Evolutionary conservation across 1,284 basidiomycete genomes (phyloP).

Genomic region (Somion occarium): DNA sequence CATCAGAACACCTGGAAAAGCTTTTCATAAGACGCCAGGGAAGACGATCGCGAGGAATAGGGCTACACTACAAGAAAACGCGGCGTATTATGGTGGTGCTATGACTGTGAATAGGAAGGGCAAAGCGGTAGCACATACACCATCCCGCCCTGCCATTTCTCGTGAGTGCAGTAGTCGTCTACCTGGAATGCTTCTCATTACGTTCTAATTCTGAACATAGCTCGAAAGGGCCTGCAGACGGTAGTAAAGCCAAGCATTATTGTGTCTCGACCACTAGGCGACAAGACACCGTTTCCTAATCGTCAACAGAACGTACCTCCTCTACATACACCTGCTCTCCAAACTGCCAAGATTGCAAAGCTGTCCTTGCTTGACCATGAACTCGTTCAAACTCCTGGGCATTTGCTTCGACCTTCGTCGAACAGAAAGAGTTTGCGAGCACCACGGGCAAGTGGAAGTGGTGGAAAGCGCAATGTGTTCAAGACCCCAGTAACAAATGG

Average conservation of each 20-base stretch:
- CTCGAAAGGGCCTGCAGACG: slow-evolving; percentile 19
- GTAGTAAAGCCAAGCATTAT: slow-evolving; percentile 18
- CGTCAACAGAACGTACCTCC: slow-evolving; percentile 30
- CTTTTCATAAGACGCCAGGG: slow-evolving; percentile 44
- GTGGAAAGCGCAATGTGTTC: slow-evolving; percentile 32
- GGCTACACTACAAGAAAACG: slow-evolving; percentile 49
- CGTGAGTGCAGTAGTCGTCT: slow-evolving; percentile 14
- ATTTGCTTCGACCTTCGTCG: slow-evolving; percentile 56
- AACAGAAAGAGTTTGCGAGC: slow-evolving; percentile 39
- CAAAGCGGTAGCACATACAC: slow-evolving; percentile 32
- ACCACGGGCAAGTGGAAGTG: slow-evolving; percentile 18
- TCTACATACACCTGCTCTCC: slow-evolving; percentile 26
- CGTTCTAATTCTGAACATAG: slow-evolving; percentile 8
- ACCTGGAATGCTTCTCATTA: background rate
- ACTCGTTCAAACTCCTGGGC: slow-evolving; percentile 29
- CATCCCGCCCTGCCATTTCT: slow-evolving; percentile 22
- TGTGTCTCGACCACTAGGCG: slow-evolving; percentile 43
- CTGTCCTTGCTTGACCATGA: slow-evolving; percentile 24
- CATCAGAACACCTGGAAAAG: slow-evolving; percentile 48
- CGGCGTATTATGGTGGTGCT: slow-evolving; percentile 27
- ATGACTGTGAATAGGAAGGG: slow-evolving; percentile 39
- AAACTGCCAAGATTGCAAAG: slow-evolving; percentile 29
- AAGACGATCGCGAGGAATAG: slow-evolving; percentile 33
- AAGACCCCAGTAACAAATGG: slow-evolving; percentile 66
- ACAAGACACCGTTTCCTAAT: slow-evolving; percentile 56